Base-by-base conservation (phyloP, 805 yeast genomes). In the Schizosaccharomyces cryophilus region DNA sequence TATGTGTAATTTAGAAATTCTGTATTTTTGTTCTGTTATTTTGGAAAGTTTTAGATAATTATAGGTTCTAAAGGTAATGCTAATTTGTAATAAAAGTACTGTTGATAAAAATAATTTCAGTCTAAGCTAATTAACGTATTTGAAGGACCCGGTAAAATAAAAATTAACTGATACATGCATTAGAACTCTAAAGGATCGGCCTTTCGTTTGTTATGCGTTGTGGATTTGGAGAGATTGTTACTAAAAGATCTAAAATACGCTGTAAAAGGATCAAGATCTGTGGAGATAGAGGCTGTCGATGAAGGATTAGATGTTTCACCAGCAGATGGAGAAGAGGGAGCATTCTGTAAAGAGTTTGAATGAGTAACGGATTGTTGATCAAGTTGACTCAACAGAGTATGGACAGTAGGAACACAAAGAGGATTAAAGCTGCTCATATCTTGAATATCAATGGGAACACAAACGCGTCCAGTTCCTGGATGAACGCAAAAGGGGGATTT, bases 401-500 rank as follows among this genome's bases (percentile, higher is more conserved):
- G 73, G 62, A 89, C 73, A 64, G 82, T 85, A 19, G 97, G 97
- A 1, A 95, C 89, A 13, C 73, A 74, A 64, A 78, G 77, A 1
- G 96, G 96, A 66, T 84, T 81, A 68, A 90, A 93, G 3, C 80
- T 80, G 19, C 66, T 67, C 24, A 66, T 62, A 48, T 72, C 68
- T 3, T 64, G 68, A 0, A 71, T 64, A 61, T 70, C 73, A 58
- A 77, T 69, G 0, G 97, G 96, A 6, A 93, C 95, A 79, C 97
- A 93, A 2, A 93, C 85, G 30, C 68, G 66, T 11, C 64, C 64
- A 0, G 98, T 93, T 1, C 87, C 83, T 1, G 98, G 98, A 70
- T 93, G 98, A 54, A 93, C 82, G 74, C 97, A 90, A 70, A 93
- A 93, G 19, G 98, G 98, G 1, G 96, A 85, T 69, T 93, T 93